Evolutionary conservation across 306 rosid genomes (phyloP).

Genomic region (Gynostemma pentaphyllum): DNA sequence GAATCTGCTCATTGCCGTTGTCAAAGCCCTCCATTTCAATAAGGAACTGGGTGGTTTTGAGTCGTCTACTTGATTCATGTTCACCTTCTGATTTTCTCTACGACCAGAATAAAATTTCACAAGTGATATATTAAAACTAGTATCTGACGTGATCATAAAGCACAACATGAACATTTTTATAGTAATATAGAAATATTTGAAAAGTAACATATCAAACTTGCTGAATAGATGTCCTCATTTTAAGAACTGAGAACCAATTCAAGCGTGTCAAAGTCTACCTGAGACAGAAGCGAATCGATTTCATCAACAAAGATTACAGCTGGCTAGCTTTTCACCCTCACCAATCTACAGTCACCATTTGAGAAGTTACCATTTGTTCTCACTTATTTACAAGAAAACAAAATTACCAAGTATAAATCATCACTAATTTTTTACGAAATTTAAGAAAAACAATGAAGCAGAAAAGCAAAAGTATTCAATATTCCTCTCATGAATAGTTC

Average conservation of each 20-base stretch:
- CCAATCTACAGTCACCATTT: slow-evolving; percentile 55
- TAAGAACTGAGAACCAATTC: neutral
- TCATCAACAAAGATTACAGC: slow-evolving; percentile 97
- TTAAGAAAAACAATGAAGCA: neutral
- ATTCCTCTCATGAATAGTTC: slow-evolving; percentile 6
- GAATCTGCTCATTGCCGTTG: slow-evolving; percentile 70
- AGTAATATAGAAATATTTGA: neutral
- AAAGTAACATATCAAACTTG: neutral
- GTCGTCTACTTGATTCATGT: slow-evolving; percentile 95
- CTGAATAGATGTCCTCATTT: neutral
- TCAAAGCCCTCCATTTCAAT: slow-evolving; percentile 99
- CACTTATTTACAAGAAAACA: neutral
- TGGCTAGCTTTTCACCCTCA: slow-evolving; percentile 96
- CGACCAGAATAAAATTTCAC: slow-evolving; percentile 13
- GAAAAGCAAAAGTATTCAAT: slow-evolving; percentile 7
- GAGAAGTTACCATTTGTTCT: neutral
- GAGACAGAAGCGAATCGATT: slow-evolving; percentile 95
- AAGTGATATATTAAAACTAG: neutral
- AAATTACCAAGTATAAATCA: neutral
- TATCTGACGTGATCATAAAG: neutral
- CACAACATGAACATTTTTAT: slow-evolving; percentile 8
- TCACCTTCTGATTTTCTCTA: slow-evolving; percentile 98
- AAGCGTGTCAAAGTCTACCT: slow-evolving; percentile 41
- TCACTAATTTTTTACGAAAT: neutral
- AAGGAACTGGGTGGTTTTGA: slow-evolving; percentile 92